Conservation (phyloP, 2,329 filamentous ascomycete genomes). For the Westerdykella aurantiaca region DNA sequence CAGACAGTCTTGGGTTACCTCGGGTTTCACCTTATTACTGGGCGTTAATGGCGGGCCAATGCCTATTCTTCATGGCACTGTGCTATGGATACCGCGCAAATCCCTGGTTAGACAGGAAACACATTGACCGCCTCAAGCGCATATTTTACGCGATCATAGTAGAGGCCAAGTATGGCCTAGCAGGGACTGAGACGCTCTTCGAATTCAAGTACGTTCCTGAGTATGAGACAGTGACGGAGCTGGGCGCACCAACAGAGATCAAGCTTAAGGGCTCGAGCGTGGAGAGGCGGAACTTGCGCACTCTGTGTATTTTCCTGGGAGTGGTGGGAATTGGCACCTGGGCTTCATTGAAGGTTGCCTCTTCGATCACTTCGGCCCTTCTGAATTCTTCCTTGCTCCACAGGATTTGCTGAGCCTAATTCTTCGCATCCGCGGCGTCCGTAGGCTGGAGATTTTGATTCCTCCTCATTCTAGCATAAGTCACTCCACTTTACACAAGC, state of each 20-base stretch:
- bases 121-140: slow-evolving; percentile 48
- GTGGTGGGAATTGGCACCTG: slow-evolving; percentile 21
- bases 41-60: slow-evolving; percentile 58
- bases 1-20: slow-evolving; percentile 55
- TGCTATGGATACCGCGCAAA: slow-evolving; percentile 50
- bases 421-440: no score
- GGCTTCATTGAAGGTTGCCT: slow-evolving; percentile 21
- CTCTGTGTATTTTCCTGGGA: slow-evolving; percentile 39
- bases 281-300: slow-evolving; percentile 46
- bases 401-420: no score
- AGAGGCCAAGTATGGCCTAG: slow-evolving; percentile 59
- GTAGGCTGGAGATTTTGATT: no score
- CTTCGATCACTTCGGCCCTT: slow-evolving; percentile 4
- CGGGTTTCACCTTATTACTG: slow-evolving; percentile 54
- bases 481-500: no score
- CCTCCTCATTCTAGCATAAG: no score
- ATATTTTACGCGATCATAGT: slow-evolving; percentile 57
- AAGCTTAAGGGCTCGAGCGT: slow-evolving; percentile 35
- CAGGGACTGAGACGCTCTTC: slow-evolving; percentile 56
- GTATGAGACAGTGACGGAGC: slow-evolving; percentile 46
- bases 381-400: no score
- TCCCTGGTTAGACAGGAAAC: slow-evolving; percentile 45
- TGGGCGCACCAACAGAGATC: slow-evolving; percentile 40
- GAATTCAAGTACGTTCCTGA: slow-evolving; percentile 66
- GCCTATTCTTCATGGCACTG: slow-evolving; percentile 56